Percentiles rank a stretch among this genome's conserved stretches.
These are phyloP conservation scores for Pseudoperonospora humuli DNA, from an alignment of 352 stramenopile species.

Conservation along the genomic window DNA sequence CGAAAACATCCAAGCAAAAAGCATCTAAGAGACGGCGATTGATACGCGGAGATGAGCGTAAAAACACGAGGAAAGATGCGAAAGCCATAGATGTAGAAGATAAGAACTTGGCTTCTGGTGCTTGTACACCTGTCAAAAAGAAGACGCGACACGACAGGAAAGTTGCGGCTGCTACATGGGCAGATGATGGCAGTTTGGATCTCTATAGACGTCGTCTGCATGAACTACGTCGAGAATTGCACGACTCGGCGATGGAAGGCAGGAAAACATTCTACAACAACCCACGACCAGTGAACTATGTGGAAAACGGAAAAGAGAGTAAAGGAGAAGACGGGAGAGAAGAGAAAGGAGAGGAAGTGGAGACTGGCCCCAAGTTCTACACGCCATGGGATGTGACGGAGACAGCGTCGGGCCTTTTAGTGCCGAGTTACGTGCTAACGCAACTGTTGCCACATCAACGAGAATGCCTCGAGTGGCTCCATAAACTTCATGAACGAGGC, in stretches of 20 bases:
- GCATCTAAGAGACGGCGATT: conserved; percentile 19
- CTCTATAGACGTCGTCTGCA: conserved; percentile 25
- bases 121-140: neutral
- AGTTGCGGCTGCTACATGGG: conserved; percentile 26
- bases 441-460: conserved; percentile 92
- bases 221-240: conserved; percentile 23
- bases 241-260: conserved; percentile 17
- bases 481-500: conserved; percentile 92
- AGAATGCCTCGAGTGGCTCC: conserved; percentile 95
- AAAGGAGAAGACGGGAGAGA: conserved; percentile 2
- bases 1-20: conserved; percentile 3
- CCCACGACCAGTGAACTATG: conserved; percentile 5
- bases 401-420: conserved; percentile 56
- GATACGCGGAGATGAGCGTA: conserved; percentile 1
- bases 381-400: conserved; percentile 40
- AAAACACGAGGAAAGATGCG: neutral
- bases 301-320: conserved; percentile 11
- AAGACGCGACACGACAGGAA: conserved; percentile 14
- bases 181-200: conserved; percentile 35
- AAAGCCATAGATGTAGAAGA: conserved; percentile 6
- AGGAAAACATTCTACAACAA: conserved; percentile 43
- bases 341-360: neutral
- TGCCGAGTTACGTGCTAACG: conserved; percentile 63
- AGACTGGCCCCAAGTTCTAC: conserved; percentile 28
- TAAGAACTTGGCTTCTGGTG: neutral